A percentile compares a stretch with the other conserved stretches of the same genome.
These are phyloP conservation scores for Aphanomyces invadans DNA, from an alignment of 352 stramenopile species.

Conservation along the genomic window DNA sequence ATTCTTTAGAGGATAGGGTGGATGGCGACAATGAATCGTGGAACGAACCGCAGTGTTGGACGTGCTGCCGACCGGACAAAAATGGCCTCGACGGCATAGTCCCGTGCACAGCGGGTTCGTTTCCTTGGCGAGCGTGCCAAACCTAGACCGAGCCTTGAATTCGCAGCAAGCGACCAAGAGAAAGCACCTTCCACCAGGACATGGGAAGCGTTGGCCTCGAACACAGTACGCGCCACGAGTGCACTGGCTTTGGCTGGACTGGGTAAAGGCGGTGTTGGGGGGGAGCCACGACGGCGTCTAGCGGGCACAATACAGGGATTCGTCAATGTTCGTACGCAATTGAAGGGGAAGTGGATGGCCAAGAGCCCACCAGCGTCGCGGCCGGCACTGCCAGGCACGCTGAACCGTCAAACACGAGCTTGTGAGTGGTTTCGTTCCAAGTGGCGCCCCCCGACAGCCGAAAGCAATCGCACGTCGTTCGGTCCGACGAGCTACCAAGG, in stretches of 20 bases:
- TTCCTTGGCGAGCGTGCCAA: background rate
- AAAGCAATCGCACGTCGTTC: conserved; percentile 55
- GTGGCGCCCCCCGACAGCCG: conserved; percentile 37
- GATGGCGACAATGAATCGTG: background rate
- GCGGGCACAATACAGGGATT: too few species aligned
- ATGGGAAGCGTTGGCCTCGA: conserved; percentile 13
- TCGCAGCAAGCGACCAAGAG: too few species aligned
- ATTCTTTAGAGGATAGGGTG: too few species aligned
- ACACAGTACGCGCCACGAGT: conserved; percentile 20
- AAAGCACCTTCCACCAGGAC: conserved; percentile 26
- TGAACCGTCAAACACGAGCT: conserved; percentile 37
- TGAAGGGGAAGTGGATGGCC: too few species aligned
- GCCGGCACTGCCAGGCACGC: background rate
- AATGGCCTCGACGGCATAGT: background rate
- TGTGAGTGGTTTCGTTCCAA: conserved; percentile 28
- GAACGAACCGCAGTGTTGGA: background rate
- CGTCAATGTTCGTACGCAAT: too few species aligned
- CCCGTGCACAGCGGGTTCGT: conserved; percentile 6
- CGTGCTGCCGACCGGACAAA: conserved; percentile 14
- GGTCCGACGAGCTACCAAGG: conserved; percentile 30
- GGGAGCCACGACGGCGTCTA: conserved; percentile 14
- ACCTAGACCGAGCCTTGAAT: too few species aligned
- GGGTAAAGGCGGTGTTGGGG: conserved; percentile 14
- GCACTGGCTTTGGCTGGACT: conserved; percentile 29
- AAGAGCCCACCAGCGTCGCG: background rate